phyloP scores from a whole-genome alignment of 73 alveolate species.

The Halteria grandinella region DNA sequence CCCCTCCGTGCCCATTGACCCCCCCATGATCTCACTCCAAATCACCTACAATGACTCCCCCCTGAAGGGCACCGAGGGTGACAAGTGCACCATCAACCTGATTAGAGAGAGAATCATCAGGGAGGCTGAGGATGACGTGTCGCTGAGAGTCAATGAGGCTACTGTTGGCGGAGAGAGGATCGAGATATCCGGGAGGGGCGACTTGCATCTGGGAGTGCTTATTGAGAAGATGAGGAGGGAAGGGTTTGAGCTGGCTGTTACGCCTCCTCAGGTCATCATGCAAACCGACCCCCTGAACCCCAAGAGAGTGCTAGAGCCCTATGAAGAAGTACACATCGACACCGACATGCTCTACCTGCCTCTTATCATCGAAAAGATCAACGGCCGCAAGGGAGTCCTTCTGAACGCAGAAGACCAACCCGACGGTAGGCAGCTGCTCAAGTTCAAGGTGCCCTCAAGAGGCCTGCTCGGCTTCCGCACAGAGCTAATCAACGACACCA shows the following conservation, averaged over 20 bases:
- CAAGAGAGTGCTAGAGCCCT: slow-evolving; percentile 80
- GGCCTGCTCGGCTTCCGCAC: slow-evolving; percentile 87
- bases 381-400: slow-evolving; percentile 72
- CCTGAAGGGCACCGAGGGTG: slow-evolving; percentile 83
- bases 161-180: slow-evolving; percentile 59
- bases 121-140: slow-evolving; percentile 86
- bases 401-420: slow-evolving; percentile 44
- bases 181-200: slow-evolving; percentile 88
- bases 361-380: slow-evolving; percentile 70
- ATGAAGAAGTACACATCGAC: slow-evolving; percentile 81
- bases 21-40: slow-evolving; percentile 78
- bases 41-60: slow-evolving; percentile 83
- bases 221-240: slow-evolving; percentile 92
- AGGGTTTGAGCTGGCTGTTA: slow-evolving; percentile 86
- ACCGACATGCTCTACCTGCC: slow-evolving; percentile 64
- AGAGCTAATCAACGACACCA: slow-evolving; percentile 78
- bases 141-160: slow-evolving; percentile 61
- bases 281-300: slow-evolving; percentile 55
- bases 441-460: slow-evolving; percentile 85
- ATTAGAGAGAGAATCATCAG: slow-evolving; percentile 74
- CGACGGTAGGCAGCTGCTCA: slow-evolving; percentile 60
- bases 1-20: slow-evolving; percentile 84
- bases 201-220: slow-evolving; percentile 83
- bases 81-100: slow-evolving; percentile 63
- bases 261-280: slow-evolving; percentile 85